These are phyloP conservation scores for Ustilago curta DNA, from an alignment of 1,284 basidiomycete species.

Conservation along the genomic window DNA sequence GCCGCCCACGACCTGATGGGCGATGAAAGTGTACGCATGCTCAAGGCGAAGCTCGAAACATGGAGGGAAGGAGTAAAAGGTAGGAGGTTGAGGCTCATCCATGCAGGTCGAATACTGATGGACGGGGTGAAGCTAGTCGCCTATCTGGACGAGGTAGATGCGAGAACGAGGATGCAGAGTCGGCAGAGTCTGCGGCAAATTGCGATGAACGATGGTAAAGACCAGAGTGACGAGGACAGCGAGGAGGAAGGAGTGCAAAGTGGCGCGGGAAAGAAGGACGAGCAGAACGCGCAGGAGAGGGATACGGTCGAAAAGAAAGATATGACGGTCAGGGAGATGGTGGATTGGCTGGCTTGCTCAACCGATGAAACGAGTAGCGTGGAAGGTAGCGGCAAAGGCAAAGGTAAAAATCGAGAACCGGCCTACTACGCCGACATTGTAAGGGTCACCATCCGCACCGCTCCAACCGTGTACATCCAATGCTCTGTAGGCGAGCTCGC, in stretches of 20 bases:
- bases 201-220: slow-evolving; percentile 8
- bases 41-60: slow-evolving; percentile 14
- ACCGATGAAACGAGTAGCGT: not conserved
- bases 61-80: slow-evolving; percentile 5
- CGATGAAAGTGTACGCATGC: slow-evolving; percentile 18
- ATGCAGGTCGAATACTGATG: slow-evolving; percentile 50
- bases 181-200: slow-evolving; percentile 25
- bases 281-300: not conserved
- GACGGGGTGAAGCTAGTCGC: slow-evolving; percentile 49
- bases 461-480: slow-evolving; percentile 41
- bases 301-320: slow-evolving; percentile 21
- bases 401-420: slow-evolving; percentile 35
- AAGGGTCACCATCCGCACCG: slow-evolving; percentile 30
- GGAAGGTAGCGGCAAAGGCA: slow-evolving; percentile 15
- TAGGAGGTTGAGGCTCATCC: slow-evolving; percentile 45
- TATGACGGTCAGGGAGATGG: slow-evolving; percentile 24
- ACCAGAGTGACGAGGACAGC: slow-evolving; percentile 1
- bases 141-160: slow-evolving; percentile 50
- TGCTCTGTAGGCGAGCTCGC: slow-evolving; percentile 45
- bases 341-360: slow-evolving; percentile 13
- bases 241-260: not conserved
- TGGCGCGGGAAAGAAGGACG: not conserved
- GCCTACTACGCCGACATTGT: slow-evolving; percentile 17
- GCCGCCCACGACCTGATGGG: slow-evolving; percentile 18
- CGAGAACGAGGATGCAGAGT: slow-evolving; percentile 19